Base-by-base conservation (phyloP, 805 yeast genomes). In the Allodekkera sacchari region DNA sequence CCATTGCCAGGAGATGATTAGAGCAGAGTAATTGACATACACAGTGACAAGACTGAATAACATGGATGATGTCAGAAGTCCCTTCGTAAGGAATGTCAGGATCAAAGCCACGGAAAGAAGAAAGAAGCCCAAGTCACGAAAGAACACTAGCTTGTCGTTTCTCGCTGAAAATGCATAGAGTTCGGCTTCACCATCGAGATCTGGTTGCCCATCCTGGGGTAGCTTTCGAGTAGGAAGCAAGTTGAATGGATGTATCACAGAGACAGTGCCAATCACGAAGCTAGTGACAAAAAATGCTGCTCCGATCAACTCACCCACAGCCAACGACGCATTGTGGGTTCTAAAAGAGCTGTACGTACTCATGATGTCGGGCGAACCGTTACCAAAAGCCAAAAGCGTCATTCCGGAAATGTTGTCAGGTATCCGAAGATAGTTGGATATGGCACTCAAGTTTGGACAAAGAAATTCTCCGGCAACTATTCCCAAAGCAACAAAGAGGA, bases 221-320 rank as follows among this genome's bases (percentile, higher is more conserved):
- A 10, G 10, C 28, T n/a, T 3, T 18, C 23, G 9, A n/a, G n/a
- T n/a, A 6, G 48, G 44, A 6, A 50, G 31, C 16, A 84, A 74
- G 27, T 67, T 59, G 38, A 78, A 76, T 0, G 95, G 88, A 22
- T 69, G 64, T 1, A 77, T 52, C 0, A 87, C 52, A 0, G 83
- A 79, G 71, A 89, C 81, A 0, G 74, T 53, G 0, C 97, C 97
- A 16, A 83, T 64, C 0, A 89, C 83, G 9, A 84, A 79, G 1
- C 89, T 74, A 3, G 82, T 66, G 12, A 88, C 74, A 48, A 92
- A 87, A 27, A 82, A 72, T 0, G 94, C 83, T 2, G 96, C 92
- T 1, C 98, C 97, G 20, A 87, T 57, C n/a, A 89, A 61, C 52
- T 88, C 96, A 1, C 96, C 92, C 6, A 89, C 57, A 0, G 97